These are phyloP conservation scores for Penicillium brevicompactum DNA, from an alignment of 2,329 filamentous ascomycete genomes.

Conservation along the genomic window DNA sequence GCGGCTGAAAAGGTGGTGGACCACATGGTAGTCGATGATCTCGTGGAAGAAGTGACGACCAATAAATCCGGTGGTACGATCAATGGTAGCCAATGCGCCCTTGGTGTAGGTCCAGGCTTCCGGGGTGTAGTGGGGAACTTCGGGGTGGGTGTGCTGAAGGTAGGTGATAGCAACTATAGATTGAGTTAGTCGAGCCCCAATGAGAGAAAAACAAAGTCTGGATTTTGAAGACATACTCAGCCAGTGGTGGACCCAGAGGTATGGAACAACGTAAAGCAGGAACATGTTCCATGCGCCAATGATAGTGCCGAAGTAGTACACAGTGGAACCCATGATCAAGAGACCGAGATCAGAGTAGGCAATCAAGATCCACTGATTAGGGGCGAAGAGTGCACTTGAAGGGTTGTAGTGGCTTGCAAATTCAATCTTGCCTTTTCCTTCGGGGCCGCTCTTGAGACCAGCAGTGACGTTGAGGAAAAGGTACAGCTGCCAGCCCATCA, in stretches of 20 bases:
- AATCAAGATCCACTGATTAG: conserved; percentile 59
- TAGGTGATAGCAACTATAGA: conserved; percentile 69
- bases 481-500: conserved; percentile 67
- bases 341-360: conserved; percentile 64
- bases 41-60: conserved; percentile 67
- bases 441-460: conserved; percentile 50
- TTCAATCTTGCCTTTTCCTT: conserved; percentile 17
- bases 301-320: conserved; percentile 56
- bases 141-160: conserved; percentile 69
- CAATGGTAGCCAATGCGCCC: conserved; percentile 64
- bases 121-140: conserved; percentile 60
- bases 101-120: conserved; percentile 64
- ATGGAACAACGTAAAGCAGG: conserved; percentile 65
- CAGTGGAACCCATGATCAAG: conserved; percentile 50
- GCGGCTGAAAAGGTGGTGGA: conserved; percentile 64
- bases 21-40: conserved; percentile 66
- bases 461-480: conserved; percentile 61
- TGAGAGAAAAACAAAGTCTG: not conserved
- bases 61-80: conserved; percentile 66
- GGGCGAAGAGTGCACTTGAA: conserved; percentile 62
- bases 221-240: conserved; percentile 53
- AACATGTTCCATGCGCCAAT: conserved; percentile 61
- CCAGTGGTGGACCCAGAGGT: conserved; percentile 73
- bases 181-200: not conserved
- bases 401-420: conserved; percentile 61